phyloP scores from a whole-genome alignment of 495 filamentous ascomycete genomes.

The Penicillium alfredii region DNA sequence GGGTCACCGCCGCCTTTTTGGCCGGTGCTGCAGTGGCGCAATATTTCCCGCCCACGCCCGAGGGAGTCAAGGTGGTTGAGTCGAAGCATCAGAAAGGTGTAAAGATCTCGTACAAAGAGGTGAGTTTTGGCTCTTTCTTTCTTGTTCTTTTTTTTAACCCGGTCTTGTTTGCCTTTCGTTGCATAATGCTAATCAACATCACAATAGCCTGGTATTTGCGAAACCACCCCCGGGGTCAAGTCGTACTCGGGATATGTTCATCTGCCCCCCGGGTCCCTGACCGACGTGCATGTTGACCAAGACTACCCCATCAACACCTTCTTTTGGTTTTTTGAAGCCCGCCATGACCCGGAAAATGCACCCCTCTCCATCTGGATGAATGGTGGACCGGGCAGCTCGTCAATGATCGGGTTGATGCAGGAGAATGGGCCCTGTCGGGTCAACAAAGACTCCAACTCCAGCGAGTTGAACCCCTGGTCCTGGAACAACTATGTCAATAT shows the following conservation, averaged over 20 bases:
- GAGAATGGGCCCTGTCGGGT: conserved; percentile 60
- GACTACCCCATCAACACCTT: conserved; percentile 39
- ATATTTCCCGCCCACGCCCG: conserved; percentile 52
- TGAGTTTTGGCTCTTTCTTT: conserved; percentile 25
- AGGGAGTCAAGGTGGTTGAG: conserved; percentile 41
- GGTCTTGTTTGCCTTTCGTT: conserved; percentile 5
- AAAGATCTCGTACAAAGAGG: conserved; percentile 60
- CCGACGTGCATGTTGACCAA: conserved; percentile 30
- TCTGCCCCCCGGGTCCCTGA: conserved; percentile 32
- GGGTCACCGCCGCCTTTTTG: conserved; percentile 14
- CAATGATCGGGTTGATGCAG: conserved; percentile 57
- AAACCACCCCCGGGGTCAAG: conserved; percentile 45
- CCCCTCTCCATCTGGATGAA: conserved; percentile 52
- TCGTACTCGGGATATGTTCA: conserved; percentile 40
- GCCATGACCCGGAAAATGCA: conserved; percentile 42
- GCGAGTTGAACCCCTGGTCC: conserved; percentile 47
- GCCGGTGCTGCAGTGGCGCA: conserved; percentile 22
- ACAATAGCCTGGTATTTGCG: conserved; percentile 47
- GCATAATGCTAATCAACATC: too few species aligned
- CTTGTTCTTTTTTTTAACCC: neutral
- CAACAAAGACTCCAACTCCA: conserved; percentile 46
- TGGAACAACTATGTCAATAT: conserved; percentile 61
- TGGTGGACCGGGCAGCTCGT: conserved; percentile 52
- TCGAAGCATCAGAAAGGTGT: conserved; percentile 47
- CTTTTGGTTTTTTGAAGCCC: conserved; percentile 45